A percentile compares a stretch with the other conserved stretches of the same genome.
Evolutionary conservation across 31 red algal genomes (phyloP).

Genomic region (Odonthalia washingtoniensis): DNA sequence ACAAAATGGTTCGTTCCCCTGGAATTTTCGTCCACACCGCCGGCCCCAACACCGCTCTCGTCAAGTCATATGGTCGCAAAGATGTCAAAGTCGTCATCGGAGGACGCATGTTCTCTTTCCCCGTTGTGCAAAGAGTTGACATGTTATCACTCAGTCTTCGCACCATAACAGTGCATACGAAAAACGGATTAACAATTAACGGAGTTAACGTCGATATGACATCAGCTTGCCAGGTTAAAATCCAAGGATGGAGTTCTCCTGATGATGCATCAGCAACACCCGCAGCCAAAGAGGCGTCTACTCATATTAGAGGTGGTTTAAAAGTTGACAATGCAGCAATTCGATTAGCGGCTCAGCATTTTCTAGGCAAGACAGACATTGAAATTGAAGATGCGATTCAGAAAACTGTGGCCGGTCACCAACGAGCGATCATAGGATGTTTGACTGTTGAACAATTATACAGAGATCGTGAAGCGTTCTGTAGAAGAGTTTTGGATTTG

Average conservation of each 20-base stretch:
- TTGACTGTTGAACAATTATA: slow-evolving; percentile 81
- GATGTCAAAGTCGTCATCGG: slow-evolving; percentile 61
- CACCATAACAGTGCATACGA: slow-evolving; percentile 78
- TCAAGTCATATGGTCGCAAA: slow-evolving; percentile 55
- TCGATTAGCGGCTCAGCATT: slow-evolving; percentile 82
- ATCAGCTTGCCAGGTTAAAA: slow-evolving; percentile 79
- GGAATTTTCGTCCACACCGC: slow-evolving; percentile 43
- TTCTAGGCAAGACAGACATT: slow-evolving; percentile 70
- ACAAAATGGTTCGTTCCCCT: slow-evolving; percentile 23
- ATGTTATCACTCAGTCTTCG: slow-evolving; percentile 57
- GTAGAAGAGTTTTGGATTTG: slow-evolving; percentile 56
- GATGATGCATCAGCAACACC: neutral
- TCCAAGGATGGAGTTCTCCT: slow-evolving; percentile 53
- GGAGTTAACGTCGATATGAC: slow-evolving; percentile 74
- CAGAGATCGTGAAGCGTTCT: slow-evolving; percentile 73
- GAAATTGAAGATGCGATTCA: slow-evolving; percentile 79
- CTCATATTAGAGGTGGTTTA: slow-evolving; percentile 40
- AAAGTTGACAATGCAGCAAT: slow-evolving; percentile 66
- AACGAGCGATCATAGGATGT: slow-evolving; percentile 76
- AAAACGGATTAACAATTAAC: slow-evolving; percentile 32
- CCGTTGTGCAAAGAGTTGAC: slow-evolving; percentile 61
- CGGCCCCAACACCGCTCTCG: slow-evolving; percentile 75
- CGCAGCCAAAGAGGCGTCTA: neutral
- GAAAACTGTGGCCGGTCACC: slow-evolving; percentile 73
- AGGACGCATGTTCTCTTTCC: slow-evolving; percentile 61